Base-by-base conservation (phyloP, 2,329 filamentous ascomycete species). In the Sporothrix schenckii region DNA sequence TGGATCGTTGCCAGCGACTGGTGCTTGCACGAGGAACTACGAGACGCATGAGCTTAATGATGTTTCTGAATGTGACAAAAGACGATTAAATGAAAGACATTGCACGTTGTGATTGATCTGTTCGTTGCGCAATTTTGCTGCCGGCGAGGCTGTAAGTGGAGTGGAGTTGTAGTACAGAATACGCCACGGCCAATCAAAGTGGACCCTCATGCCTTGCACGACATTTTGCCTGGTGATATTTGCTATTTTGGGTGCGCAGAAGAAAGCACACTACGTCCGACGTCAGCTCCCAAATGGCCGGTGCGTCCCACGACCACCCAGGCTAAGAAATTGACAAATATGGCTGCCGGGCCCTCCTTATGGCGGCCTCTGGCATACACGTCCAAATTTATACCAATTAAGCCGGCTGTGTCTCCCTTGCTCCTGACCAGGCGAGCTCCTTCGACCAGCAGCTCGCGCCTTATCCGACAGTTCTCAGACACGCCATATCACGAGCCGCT, bases 401-500 rank as follows among this genome's bases (percentile, higher is more conserved):
- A 21, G 11, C 21, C 41, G 16, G 27, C 58, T 5, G 5, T 21
- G 5, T 7, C 39, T 16, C 2, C 34, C 2, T n/a, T 11, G 9
- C 56, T 44, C 10, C 14, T 14, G 5, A 44, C 4, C 3, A 44
- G 5, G n/a, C 19, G 1, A 13, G 34, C 13, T 14, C 19, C 39
- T n/a, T 13, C 41, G 41, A 10, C 63, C 61, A 14, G 14, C 0
- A 9, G 19, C 9, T 2, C 13, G 5, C 47, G 19, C 19, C 63
- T 49, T 19, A 5, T 16, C 19, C 63, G 63, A 13, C 27, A 16
- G 10, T 66, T 39, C 63, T 21, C 60, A 2, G 24, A 65, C 24
- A 11, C 44, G 16, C 44, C 41, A 21, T 7, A 27, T 5, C 39
- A 63, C 44, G 84, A 88, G 4, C 91, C 92, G 3, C 83, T 99